Evolutionary conservation across 371 early-diverging fungal genomes (phyloP).

Genomic region (Mucor velutinosus): DNA sequence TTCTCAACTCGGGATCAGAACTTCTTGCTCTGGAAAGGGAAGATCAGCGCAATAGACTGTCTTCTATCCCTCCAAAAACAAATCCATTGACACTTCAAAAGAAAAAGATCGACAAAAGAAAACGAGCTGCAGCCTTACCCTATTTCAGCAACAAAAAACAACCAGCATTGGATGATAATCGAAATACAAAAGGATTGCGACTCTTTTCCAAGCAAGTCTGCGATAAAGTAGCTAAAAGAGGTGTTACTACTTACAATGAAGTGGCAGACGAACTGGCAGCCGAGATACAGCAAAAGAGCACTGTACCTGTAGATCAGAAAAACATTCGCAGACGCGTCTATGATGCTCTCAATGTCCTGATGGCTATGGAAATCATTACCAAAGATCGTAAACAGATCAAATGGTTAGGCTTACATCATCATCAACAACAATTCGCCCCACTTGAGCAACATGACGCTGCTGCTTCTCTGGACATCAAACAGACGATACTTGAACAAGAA

Average conservation of each 20-base stretch:
- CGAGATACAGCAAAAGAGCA: conserved; percentile 15
- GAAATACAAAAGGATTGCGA: conserved; percentile 45
- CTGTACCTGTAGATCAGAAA: conserved; percentile 57
- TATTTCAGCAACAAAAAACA: conserved; percentile 3
- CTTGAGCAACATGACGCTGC: neutral
- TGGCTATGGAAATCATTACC: conserved; percentile 68
- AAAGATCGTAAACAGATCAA: conserved; percentile 70
- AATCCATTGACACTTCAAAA: neutral
- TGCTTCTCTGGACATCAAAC: neutral
- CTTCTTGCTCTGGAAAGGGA: conserved; percentile 26
- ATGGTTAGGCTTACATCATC: conserved; percentile 53
- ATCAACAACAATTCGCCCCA: neutral
- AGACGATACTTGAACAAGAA: conserved; percentile 3
- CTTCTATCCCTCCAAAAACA: neutral
- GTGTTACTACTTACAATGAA: conserved; percentile 64
- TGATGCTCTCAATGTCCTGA: conserved; percentile 76
- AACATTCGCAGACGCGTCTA: conserved; percentile 79
- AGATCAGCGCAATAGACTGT: neutral
- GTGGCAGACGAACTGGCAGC: conserved; percentile 45
- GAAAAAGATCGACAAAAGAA: conserved; percentile 3
- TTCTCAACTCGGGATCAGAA: conserved; percentile 43
- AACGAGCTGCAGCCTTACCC: neutral
- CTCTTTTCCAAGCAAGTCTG: conserved; percentile 62
- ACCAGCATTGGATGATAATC: conserved; percentile 10
- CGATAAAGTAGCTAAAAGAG: conserved; percentile 58